These are phyloP conservation scores for Nevesoporus exiguus DNA, from an alignment of 768 basidiomycete genomes.

Conservation along the genomic window DNA sequence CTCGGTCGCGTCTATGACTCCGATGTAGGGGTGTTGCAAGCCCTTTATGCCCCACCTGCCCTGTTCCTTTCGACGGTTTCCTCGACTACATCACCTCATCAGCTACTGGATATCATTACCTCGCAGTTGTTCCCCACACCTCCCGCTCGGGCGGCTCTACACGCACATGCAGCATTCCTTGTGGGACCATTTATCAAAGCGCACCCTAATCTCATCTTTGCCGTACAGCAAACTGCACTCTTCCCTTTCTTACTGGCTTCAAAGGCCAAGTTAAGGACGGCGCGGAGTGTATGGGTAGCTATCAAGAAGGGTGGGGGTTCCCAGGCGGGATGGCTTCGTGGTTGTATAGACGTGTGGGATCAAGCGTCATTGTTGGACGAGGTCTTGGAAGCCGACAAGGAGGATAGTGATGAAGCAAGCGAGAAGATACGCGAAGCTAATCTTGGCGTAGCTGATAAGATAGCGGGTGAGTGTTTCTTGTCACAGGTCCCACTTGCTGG, in stretches of 20 bases:
- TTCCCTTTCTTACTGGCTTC: constrained; percentile 76
- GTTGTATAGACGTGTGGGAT: constrained; percentile 48
- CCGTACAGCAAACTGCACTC: constrained; percentile 50
- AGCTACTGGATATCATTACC: constrained; percentile 21
- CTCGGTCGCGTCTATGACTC: constrained; percentile 68
- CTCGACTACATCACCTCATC: constrained; percentile 16
- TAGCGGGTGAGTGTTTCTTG: constrained; percentile 52
- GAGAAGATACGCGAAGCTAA: constrained; percentile 54
- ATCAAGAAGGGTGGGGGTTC: constrained; percentile 39
- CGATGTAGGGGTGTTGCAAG: constrained; percentile 56
- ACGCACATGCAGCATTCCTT: constrained; percentile 57
- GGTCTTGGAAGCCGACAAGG: constrained; percentile 29
- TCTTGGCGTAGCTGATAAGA: constrained; percentile 49
- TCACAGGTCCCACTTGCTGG: too few species aligned
- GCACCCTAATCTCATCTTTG: constrained; percentile 27
- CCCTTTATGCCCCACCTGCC: constrained; percentile 56
- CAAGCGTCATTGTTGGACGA: constrained; percentile 25
- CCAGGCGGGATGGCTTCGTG: constrained; percentile 44
- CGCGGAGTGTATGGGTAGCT: constrained; percentile 69
- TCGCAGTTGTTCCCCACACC: constrained; percentile 35
- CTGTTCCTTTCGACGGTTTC: constrained; percentile 39
- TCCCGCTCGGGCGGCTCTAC: constrained; percentile 50
- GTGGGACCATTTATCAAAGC: constrained; percentile 39
- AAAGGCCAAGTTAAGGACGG: constrained; percentile 64
- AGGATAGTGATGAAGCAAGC: constrained; percentile 30